Percentiles rank a stretch among this genome's conserved stretches.
These are phyloP conservation scores for Hericium alpestre DNA, from an alignment of 768 basidiomycete species.

Conservation along the genomic window DNA sequence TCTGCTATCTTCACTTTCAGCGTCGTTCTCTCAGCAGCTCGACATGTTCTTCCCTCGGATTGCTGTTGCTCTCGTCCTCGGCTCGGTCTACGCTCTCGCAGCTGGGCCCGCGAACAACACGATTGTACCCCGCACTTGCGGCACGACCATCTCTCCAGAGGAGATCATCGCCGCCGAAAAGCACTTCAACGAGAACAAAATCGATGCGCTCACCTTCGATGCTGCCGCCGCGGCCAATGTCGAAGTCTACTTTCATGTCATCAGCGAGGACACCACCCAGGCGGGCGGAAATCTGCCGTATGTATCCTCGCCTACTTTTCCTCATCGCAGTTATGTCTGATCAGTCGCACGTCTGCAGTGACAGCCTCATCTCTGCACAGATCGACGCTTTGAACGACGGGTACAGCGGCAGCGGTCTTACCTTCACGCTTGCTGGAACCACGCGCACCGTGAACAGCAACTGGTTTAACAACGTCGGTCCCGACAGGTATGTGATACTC, in stretches of 20 bases:
- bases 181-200: constrained; percentile 31
- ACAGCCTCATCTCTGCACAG: constrained; percentile 30
- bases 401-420: constrained; percentile 27
- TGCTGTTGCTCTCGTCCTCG: constrained; percentile 15
- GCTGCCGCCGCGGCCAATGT: constrained; percentile 16
- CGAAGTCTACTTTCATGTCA: constrained; percentile 36
- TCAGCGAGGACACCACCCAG: constrained; percentile 28
- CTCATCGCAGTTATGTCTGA: background rate
- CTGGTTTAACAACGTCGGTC: constrained; percentile 39
- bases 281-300: constrained; percentile 1
- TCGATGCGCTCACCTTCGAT: constrained; percentile 9
- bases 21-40: constrained; percentile 11
- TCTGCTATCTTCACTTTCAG: background rate
- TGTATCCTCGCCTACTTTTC: background rate
- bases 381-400: constrained; percentile 34
- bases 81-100: constrained; percentile 17
- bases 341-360: constrained; percentile 4
- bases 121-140: background rate
- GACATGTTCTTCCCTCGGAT: constrained; percentile 12
- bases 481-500: constrained; percentile 6
- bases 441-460: constrained; percentile 31
- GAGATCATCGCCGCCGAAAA: constrained; percentile 27
- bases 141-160: constrained; percentile 22
- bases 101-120: constrained; percentile 18
- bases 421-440: constrained; percentile 32